Percentiles rank a stretch among this genome's conserved stretches.
Conservation (phyloP, 805 yeast genomes). For the Priceomyces fermenticarens region DNA sequence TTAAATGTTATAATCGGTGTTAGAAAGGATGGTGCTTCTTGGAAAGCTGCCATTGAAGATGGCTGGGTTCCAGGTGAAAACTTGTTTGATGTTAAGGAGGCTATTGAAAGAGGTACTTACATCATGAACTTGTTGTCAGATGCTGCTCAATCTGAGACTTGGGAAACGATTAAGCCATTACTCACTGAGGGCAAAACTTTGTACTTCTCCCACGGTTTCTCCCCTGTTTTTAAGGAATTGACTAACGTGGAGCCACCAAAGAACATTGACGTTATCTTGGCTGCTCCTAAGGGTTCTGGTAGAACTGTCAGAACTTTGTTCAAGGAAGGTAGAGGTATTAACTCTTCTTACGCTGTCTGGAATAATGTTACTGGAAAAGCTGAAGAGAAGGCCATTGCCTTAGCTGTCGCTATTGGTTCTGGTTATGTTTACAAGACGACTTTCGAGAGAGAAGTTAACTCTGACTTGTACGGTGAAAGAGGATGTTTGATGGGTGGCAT, state of each 20-base stretch:
- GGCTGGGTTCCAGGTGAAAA: slow-evolving; percentile 99
- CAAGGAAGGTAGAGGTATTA: slow-evolving; percentile 99
- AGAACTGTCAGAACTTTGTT: slow-evolving; percentile 98
- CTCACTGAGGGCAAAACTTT: slow-evolving; percentile 96
- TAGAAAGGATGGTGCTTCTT: slow-evolving; percentile 96
- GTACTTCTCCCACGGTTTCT: slow-evolving; percentile 99
- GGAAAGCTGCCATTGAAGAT: slow-evolving; percentile 99
- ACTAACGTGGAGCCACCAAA: slow-evolving; percentile 95
- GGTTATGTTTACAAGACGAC: slow-evolving; percentile 99
- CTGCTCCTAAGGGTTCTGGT: slow-evolving; percentile 99
- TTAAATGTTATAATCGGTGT: slow-evolving; percentile 97
- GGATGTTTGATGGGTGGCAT: slow-evolving; percentile 99
- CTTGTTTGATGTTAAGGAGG: slow-evolving; percentile 93
- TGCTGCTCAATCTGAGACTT: slow-evolving; percentile 99
- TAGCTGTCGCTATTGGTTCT: slow-evolving; percentile 98
- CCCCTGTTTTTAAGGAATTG: slow-evolving; percentile 97
- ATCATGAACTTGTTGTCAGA: slow-evolving; percentile 98
- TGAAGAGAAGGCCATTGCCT: slow-evolving; percentile 97
- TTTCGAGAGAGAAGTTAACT: slow-evolving; percentile 98
- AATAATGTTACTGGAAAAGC: slow-evolving; percentile 99
- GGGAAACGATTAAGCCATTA: slow-evolving; percentile 83
- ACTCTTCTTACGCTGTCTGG: slow-evolving; percentile 99
- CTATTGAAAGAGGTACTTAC: slow-evolving; percentile 86
- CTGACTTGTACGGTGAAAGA: slow-evolving; percentile 99
- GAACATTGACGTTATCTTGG: slow-evolving; percentile 94